Evolutionary conservation across 257 asterid species (phyloP), one percentile per base, ranked within the genome.

Genomic region (Penstemon newberryi): DNA sequence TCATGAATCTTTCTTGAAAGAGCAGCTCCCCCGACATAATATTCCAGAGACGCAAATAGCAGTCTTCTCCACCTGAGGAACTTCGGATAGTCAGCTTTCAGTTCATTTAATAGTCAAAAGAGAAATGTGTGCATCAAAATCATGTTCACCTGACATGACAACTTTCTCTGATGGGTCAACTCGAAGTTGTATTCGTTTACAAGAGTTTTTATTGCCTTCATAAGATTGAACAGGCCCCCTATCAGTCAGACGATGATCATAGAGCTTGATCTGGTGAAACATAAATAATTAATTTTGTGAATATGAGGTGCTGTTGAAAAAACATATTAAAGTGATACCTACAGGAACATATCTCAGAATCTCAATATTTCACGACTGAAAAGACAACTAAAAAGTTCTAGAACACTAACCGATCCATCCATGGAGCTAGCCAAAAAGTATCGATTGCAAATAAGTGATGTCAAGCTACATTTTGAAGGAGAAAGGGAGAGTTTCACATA

Each of bases 361-460:
- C 61, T 37, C 41, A 55, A 50, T 71, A 60, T 12, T 58, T 62
- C 19, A 66, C 42, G 62, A 47, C 44, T 18, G 50, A 63, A n/a
- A 67, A 46, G 58, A 15, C 13, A 66, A 49, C 25, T 47, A 63
- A 46, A 69, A 59, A 42, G 63, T 33, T 60, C 52, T 59, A 63
- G 66, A 75, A 63, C 73, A 87, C 98, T 82, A 65, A 93, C 99
- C 78, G 89, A 89, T 79, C 99, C 97, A 81, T 94, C 96, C 96
- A 94, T 87, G 75, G 99, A 87, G 84, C 99, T 91, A 65, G 96
- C 96, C 82, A 89, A 65, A 78, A 89, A 89, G 82, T 85, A 89
- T 55, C 87, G 93, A 72, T 89, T 96, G 83, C 83, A 79, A 56
- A 44, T 70, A 75, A 94, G 94, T 5, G 91, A 77, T 65, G 74